Evolutionary conservation across 2,329 filamentous ascomycete species (phyloP).

Genomic region (Aspergillus floridensis): DNA sequence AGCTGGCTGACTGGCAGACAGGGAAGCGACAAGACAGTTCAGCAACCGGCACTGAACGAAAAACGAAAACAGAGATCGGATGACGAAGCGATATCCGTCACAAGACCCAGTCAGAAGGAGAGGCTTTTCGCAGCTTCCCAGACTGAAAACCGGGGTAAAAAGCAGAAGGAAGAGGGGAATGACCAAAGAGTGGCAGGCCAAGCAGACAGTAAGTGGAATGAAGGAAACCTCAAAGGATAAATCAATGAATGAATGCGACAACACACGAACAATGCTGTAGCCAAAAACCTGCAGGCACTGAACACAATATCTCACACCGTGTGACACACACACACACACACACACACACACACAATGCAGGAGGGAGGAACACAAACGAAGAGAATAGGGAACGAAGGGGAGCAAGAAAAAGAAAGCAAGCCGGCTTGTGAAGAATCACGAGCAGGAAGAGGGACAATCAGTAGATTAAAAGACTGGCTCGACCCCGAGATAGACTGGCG

Average conservation of each 20-base stretch:
- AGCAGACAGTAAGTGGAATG: slow-evolving; percentile 1
- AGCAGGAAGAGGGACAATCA: background rate
- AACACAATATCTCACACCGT: background rate
- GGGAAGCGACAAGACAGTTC: slow-evolving; percentile 15
- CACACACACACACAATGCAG: background rate
- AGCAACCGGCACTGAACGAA: slow-evolving; percentile 27
- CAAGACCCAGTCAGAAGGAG: slow-evolving; percentile 14
- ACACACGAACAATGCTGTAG: slow-evolving; percentile 1
- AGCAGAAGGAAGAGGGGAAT: slow-evolving; percentile 7
- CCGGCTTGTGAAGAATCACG: background rate
- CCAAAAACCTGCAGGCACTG: background rate
- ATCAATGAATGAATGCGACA: slow-evolving; percentile 10
- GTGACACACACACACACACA: background rate
- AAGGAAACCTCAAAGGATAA: slow-evolving; percentile 7
- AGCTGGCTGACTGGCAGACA: background rate
- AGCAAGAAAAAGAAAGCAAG: background rate
- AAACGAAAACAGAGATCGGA: slow-evolving; percentile 11
- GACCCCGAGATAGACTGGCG: background rate
- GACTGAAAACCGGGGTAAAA: slow-evolving; percentile 1
- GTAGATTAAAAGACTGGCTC: background rate
- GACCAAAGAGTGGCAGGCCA: background rate
- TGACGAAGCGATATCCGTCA: slow-evolving; percentile 15
- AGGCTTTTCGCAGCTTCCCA: background rate
- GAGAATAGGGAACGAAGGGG: background rate
- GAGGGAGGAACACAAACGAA: background rate